Evolutionary conservation across 2,329 filamentous ascomycete species (phyloP), one percentile per base, ranked within the genome.

Genomic region (Pseudocercospora cruenta): DNA sequence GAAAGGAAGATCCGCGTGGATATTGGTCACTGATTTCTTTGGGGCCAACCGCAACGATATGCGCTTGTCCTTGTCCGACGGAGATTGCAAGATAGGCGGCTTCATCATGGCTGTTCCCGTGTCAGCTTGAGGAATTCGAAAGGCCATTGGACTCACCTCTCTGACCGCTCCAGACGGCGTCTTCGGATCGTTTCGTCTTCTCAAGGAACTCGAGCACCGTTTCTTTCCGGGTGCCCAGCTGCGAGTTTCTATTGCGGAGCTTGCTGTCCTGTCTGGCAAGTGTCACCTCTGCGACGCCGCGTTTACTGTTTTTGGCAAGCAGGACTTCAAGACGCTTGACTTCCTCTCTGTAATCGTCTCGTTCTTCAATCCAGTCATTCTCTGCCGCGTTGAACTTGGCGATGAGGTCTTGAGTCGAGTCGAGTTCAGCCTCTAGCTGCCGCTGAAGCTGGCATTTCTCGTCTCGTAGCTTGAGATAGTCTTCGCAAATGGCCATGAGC

Each of bases 241-340:
- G 60, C 8, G 54, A 65, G 47, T 70, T 68, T 36, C 64, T 66
- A 39, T 65, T 64, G 43, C 75, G 73, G 7, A 83, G 63, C 19
- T 80, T 69, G 67, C 79, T 82, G 22, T 77, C 77, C 68, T 81
- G 78, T 28, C 81, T 75, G 24, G 79, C 80, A 26, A 77, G 73
- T 14, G 80, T 77, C 21, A 83, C 75, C 59, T 78, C 80, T 21
- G 78, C 73, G 60, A 83, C 73, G 9, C 81, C 81, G 49, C 75
- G 71, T 26, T 77, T 76, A 7, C 80, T 77, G 14, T 67, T 65
- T 58, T 77, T 77, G 2, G 79, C 78, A 63, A 83, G 81, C 26
- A 83, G 67, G 3, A 82, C 66, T 69, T 83, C 81, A 14, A 83
- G 74, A 16, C 81, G 78, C 64, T 78, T 80, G 60, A 82, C 78